phyloP scores from a whole-genome alignment of 768 basidiomycete species.

The Termitomyces sp. region DNA sequence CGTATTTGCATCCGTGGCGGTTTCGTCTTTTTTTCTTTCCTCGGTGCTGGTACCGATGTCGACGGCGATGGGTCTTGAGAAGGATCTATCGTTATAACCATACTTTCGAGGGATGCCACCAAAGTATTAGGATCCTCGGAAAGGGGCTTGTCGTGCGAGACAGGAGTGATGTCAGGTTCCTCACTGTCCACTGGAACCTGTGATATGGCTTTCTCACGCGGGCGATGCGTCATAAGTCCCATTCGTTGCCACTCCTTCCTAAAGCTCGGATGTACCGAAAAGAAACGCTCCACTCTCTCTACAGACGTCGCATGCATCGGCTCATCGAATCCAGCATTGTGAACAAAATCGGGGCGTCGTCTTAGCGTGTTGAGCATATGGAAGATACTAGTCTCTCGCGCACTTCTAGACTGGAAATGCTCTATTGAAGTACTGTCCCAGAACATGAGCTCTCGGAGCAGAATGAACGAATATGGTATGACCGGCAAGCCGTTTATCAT shows the following conservation, averaged over 20 bases:
- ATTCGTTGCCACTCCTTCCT: conserved; percentile 17
- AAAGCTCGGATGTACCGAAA: conserved; percentile 2
- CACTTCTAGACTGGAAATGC: neutral
- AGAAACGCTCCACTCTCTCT: conserved; percentile 9
- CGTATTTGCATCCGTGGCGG: conserved; percentile 13
- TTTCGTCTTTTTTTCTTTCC: conserved; percentile 5
- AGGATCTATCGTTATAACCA: neutral
- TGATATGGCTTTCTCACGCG: neutral
- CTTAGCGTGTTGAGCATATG: conserved; percentile 13
- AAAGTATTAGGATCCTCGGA: neutral
- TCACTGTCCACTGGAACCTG: neutral
- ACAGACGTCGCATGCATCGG: conserved; percentile 8
- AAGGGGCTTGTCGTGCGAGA: neutral
- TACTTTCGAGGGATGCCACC: neutral
- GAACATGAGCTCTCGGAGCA: conserved; percentile 15
- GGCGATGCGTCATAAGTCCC: conserved; percentile 9
- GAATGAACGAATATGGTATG: conserved; percentile 15
- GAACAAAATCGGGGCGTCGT: conserved; percentile 2
- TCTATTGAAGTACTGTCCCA: conserved; percentile 10
- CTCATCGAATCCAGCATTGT: conserved; percentile 11
- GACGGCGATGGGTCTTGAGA: neutral
- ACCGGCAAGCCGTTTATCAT: conserved; percentile 9
- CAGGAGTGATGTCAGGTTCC: neutral
- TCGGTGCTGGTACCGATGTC: neutral
- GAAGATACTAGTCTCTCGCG: neutral